A percentile compares a stretch with the other conserved stretches of the same genome.
phyloP scores from a whole-genome alignment of 2,329 filamentous ascomycete genomes.

The Daldinia eschscholtzii region DNA sequence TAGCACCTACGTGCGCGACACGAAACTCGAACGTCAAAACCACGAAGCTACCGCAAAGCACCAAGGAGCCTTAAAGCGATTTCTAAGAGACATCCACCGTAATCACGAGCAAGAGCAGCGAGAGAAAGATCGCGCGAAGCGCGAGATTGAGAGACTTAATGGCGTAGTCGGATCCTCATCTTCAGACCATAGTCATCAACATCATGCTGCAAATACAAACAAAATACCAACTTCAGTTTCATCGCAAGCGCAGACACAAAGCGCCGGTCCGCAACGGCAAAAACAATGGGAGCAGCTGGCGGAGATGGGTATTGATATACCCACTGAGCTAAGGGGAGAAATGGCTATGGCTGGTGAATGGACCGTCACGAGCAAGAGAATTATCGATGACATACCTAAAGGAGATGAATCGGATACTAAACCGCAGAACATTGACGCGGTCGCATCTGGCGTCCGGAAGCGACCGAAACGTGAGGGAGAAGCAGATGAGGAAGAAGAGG shows the following conservation, averaged over 20 bases:
- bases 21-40: constrained; percentile 87
- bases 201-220: constrained; percentile 38
- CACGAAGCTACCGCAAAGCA: constrained; percentile 90
- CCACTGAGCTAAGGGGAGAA: constrained; percentile 80
- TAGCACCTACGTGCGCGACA: constrained; percentile 89
- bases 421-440: constrained; percentile 58
- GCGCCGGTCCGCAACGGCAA: constrained; percentile 77
- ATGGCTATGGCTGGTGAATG: constrained; percentile 93
- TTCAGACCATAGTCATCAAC: constrained; percentile 44
- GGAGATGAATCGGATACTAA: constrained; percentile 58
- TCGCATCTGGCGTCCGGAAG: constrained; percentile 72
- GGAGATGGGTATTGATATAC: constrained; percentile 86
- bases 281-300: constrained; percentile 88
- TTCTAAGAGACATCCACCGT: constrained; percentile 88
- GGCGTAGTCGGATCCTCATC: constrained; percentile 72
- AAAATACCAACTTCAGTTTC: constrained; percentile 24
- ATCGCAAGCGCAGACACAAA: constrained; percentile 51
- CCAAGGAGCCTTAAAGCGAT: constrained; percentile 87
- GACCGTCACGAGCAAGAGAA: constrained; percentile 76
- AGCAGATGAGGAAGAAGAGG: constrained; percentile 70
- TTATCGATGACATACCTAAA: constrained; percentile 61
- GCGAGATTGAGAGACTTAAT: constrained; percentile 88
- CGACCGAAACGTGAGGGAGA: constrained; percentile 55
- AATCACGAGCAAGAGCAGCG: constrained; percentile 83
- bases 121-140: constrained; percentile 84